Evolutionary conservation across 2,329 filamentous ascomycete genomes (phyloP).

Genomic region (Whalleya microplaca): DNA sequence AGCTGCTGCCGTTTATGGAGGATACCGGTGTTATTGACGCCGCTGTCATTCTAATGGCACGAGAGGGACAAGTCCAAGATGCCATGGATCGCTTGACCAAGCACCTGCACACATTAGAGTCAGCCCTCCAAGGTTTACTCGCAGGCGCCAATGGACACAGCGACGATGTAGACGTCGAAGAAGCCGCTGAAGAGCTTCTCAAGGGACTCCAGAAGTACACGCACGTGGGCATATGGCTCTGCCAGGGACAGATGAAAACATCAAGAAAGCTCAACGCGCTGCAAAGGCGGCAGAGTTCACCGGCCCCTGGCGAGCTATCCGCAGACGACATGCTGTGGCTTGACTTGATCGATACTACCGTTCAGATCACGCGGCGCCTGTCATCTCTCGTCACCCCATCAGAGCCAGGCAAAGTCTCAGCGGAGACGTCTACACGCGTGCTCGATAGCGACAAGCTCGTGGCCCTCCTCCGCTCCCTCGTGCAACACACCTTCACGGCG

Average conservation of each 20-base stretch:
- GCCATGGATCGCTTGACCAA: conserved; percentile 85
- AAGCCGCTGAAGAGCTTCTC: conserved; percentile 74
- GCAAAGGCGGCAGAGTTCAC: conserved; percentile 55
- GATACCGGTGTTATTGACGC: conserved; percentile 89
- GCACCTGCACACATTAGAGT: conserved; percentile 80
- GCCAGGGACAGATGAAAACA: conserved; percentile 79
- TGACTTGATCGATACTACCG: conserved; percentile 61
- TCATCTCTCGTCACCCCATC: conserved; percentile 54
- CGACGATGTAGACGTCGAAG: conserved; percentile 58
- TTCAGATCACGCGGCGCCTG: conserved; percentile 66
- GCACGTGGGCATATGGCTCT: conserved; percentile 93
- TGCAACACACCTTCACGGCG: conserved; percentile 90
- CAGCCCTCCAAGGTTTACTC: conserved; percentile 75
- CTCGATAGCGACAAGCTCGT: conserved; percentile 66
- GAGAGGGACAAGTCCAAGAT: conserved; percentile 79
- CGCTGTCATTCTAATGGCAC: conserved; percentile 85
- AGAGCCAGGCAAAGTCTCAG: conserved; percentile 24
- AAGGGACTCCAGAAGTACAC: conserved; percentile 84
- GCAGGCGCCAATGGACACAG: conserved; percentile 60
- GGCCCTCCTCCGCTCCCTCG: conserved; percentile 71
- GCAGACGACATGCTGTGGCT: conserved; percentile 63
- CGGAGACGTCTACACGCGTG: conserved; percentile 27
- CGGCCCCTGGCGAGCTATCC: conserved; percentile 49
- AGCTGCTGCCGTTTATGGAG: conserved; percentile 85
- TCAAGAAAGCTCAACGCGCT: conserved; percentile 49